Percentiles rank a stretch among this genome's conserved stretches.
These are phyloP conservation scores for Colletotrichum simmondsii DNA, from an alignment of 2,329 filamentous ascomycete species.

Conservation along the genomic window DNA sequence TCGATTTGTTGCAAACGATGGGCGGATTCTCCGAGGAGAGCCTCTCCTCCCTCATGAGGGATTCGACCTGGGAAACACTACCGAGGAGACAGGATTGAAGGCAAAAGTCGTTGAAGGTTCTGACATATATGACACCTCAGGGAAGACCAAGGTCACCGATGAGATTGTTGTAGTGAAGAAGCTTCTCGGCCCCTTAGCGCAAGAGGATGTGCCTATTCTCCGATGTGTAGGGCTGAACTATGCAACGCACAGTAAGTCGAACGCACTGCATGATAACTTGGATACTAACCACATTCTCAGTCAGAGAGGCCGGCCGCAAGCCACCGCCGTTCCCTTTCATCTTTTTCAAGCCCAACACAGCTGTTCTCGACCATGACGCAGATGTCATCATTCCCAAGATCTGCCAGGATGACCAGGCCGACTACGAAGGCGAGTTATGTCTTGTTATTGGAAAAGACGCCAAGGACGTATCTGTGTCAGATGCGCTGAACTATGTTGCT, in stretches of 20 bases:
- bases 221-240: conserved; percentile 71
- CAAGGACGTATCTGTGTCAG: conserved; percentile 55
- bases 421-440: conserved; percentile 60
- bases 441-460: conserved; percentile 61
- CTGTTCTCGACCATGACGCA: conserved; percentile 47
- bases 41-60: conserved; percentile 56
- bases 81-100: conserved; percentile 57
- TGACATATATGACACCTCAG: conserved; percentile 59
- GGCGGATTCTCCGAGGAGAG: conserved; percentile 60
- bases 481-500: conserved; percentile 61
- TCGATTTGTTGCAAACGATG: conserved; percentile 64
- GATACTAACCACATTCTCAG: conserved; percentile 41
- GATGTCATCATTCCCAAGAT: conserved; percentile 58
- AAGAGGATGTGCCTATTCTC: conserved; percentile 64
- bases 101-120: conserved; percentile 63
- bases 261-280: neutral
- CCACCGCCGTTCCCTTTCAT: conserved; percentile 60
- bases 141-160: conserved; percentile 61
- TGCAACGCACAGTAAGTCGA: conserved; percentile 60
- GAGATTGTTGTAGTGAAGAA: conserved; percentile 64
- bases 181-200: conserved; percentile 62
- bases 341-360: conserved; percentile 61
- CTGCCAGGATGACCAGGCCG: conserved; percentile 57
- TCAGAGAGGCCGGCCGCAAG: conserved; percentile 61
- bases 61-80: conserved; percentile 61